Base-by-base conservation (phyloP, 805 yeast species). In the Saccharomycopsis malanga region DNA sequence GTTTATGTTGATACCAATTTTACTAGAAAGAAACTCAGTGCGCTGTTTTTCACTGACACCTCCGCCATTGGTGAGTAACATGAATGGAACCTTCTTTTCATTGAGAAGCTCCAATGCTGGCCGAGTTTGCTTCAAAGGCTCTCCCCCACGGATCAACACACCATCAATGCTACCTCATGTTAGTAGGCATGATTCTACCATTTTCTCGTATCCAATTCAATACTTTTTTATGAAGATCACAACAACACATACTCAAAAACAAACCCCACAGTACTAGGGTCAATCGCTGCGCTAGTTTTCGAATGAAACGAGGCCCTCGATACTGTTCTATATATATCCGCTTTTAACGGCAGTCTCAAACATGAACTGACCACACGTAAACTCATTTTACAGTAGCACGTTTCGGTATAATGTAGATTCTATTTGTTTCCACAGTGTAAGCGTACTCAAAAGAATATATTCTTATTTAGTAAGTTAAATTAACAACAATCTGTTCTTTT, bases 161-260 rank as follows among this genome's bases (percentile, higher is more conserved):
- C 97, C 97, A 64, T 89, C 97, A 48, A 89, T 88, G n/a, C 32
- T 6, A n/a, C n/a, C n/a, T n/a, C n/a, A n/a, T n/a, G n/a, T n/a
- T 37, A 12, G 21, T 37, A 3, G n/a, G 3, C 23, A 4, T 37
- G n/a, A 18, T 9, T 10, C 20, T 34, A 34, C 20, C 36, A 9
- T 34, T 34, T 2, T 34, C 20, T 34, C 9, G 2, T 34, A 5
- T 34, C 20, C 4, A 5, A 4, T 2, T 14, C 7, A 6, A 4
- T 6, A 12, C 20, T 34, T 34, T 12, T 34, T 17, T 12, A 21
- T 5, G 36, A 18, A 21, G 21, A 34, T 34, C 36, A 34, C 20
- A 34, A 14, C 37, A 4, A 34, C 37, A n/a, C 17, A 34, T 34
- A 34, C n/a, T n/a, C n/a, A n/a, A n/a, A n/a, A n/a, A n/a, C n/a